phyloP scores from a whole-genome alignment of 257 asterid genomes.

The Voacanga thouarsii region DNA sequence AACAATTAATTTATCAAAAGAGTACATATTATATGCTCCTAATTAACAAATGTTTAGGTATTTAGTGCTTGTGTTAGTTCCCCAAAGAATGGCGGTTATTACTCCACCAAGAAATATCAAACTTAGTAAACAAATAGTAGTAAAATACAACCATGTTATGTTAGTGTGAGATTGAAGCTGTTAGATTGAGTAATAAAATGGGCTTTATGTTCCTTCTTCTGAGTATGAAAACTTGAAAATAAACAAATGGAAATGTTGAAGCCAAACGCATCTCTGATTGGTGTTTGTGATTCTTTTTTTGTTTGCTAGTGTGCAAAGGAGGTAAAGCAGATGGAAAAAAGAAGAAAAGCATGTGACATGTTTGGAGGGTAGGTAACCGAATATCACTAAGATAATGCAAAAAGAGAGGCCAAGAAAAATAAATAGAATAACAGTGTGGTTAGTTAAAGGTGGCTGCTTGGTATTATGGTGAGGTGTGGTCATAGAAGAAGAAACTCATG shows the following conservation, averaged over 20 bases:
- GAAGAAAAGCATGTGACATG: conserved; percentile 48
- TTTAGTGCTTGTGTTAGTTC: conserved; percentile 22
- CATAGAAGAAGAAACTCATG: conserved; percentile 1
- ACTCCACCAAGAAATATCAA: conserved; percentile 32
- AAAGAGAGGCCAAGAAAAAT: conserved; percentile 12
- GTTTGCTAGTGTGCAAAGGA: conserved; percentile 5
- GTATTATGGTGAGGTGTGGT: not conserved
- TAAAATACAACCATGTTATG: not conserved
- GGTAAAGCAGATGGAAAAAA: conserved; percentile 1
- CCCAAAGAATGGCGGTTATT: conserved; percentile 42
- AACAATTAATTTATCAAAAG: not conserved
- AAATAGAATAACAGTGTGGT: conserved; percentile 17
- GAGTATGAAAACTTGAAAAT: not conserved
- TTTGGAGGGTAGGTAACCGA: conserved; percentile 50
- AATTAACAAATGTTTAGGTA: not conserved
- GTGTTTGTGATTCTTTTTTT: not conserved
- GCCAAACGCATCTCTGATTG: not conserved
- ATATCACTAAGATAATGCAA: conserved; percentile 18
- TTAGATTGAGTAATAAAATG: conserved; percentile 4
- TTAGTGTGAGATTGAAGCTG: conserved; percentile 11
- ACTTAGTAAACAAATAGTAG: not conserved
- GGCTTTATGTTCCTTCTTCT: not conserved
- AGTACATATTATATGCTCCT: not conserved
- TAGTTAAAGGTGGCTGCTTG: conserved; percentile 35
- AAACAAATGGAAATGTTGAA: not conserved